Evolutionary conservation across 176 grass and related monocot genomes (phyloP).

Genomic region (Dendrocalamus sinicus): DNA sequence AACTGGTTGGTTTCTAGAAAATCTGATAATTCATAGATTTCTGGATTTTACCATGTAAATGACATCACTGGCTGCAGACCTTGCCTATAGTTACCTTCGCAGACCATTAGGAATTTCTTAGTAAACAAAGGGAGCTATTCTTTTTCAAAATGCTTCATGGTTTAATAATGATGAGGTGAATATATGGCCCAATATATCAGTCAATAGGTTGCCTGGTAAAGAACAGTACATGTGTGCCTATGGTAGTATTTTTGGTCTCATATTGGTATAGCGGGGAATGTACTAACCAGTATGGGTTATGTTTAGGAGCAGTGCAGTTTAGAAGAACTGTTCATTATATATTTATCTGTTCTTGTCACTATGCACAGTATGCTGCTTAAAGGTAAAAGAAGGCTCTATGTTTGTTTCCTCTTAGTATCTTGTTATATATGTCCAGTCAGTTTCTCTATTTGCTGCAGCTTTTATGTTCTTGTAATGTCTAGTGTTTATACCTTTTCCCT

Average conservation of each 20-base stretch:
- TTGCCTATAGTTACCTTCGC: background rate
- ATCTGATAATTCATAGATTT: background rate
- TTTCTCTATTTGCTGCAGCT: background rate
- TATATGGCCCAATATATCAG: background rate
- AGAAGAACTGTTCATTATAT: background rate
- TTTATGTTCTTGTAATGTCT: background rate
- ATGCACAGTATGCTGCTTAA: background rate
- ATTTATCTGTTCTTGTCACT: conserved; percentile 1
- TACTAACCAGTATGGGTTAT: background rate
- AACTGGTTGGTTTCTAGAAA: conserved; percentile 29
- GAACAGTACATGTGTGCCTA: background rate
- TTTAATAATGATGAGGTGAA: conserved; percentile 11
- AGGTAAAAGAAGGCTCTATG: background rate
- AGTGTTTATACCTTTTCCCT: background rate
- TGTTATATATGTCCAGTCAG: background rate
- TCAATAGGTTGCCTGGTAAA: background rate
- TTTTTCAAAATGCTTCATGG: background rate
- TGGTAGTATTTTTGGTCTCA: background rate
- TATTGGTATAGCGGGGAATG: conserved; percentile 6
- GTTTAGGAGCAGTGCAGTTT: background rate
- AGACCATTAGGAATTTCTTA: background rate
- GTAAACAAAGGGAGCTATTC: background rate
- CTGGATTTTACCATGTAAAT: background rate
- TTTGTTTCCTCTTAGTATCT: background rate
- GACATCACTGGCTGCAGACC: background rate